Evolutionary conservation across 2,329 filamentous ascomycete species (phyloP), one percentile per base, ranked within the genome.

Genomic region (Fusarium marasasianum): DNA sequence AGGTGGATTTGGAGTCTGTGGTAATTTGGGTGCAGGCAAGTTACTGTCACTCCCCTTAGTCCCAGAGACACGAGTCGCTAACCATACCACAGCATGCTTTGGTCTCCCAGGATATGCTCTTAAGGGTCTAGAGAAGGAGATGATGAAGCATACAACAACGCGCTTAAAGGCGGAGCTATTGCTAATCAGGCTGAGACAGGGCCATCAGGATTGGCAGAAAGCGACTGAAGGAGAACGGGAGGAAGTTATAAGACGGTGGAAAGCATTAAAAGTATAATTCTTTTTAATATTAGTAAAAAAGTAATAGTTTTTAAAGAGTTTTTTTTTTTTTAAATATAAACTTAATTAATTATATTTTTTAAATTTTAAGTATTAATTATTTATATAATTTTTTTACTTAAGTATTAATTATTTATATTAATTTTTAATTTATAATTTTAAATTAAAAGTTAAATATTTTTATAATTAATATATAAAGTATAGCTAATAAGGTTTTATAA

Each of bases 71-170:
- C 15, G 14, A 20, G 9, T n/a, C n/a, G 15, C 51, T 73, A 20
- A 63, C 17, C 11, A 14, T 11, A 15, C 20, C 11, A 18, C 4
- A 77, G 75, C 75, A 20, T 73, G 86, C 3, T 78, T 88, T 22
- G 87, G 87, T 0, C 81, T 87, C 1, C 76, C 84, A 2, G 87
- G 87, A 3, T 90, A 88, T 66, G 81, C 85, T 0, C 80, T 89
- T 41, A 90, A 90, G 67, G 88, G 88, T 3, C 71, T 89, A 0
- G 85, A 89, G 50, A 87, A 87, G 41, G 85, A 89, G 68, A 72
- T 86, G 1, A 76, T 77, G 17, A 82, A 81, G 43, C 80, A 76
- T 6, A 78, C 80, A 22, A 72, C 81, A 7, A 82, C 80, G 3
- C 78, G 76, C 15, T 60, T 81, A 1, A 81, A 81, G 31, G 80